Base-by-base conservation (phyloP, 2,329 filamentous ascomycete genomes). In the Fusarium newnesense region DNA sequence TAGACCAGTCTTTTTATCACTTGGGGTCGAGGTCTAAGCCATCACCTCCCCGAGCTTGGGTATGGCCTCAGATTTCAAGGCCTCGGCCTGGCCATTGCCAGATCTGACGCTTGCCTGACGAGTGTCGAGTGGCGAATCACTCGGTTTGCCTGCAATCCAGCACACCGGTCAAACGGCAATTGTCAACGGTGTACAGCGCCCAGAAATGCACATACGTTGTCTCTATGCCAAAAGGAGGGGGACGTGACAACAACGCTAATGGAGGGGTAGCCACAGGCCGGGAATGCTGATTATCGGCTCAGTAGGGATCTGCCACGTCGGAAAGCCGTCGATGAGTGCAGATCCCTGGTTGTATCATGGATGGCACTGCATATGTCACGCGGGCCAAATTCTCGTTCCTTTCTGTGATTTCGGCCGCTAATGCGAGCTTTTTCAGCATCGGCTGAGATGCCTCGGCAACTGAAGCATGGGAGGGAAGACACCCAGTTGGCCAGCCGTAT, bases 261-360 rank as follows among this genome's bases (percentile, higher is more conserved):
- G 43, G 42, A 58, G 56, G 30, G 54, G 40, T 49, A 36, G n/a
- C 40, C 13, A 11, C 24, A 58, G 40, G 36, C 54, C 24, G 18
- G 12, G 32, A 47, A 36, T 49, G 42, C 32, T 34, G 43, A 28
- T 15, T 58, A 54, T 50, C 56, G 56, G 32, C 13, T 59, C 56
- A 59, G 40, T 59, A 59, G 34, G 56, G 32, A 36, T 59, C 30
- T 50, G 56, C 56, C 56, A 50, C 56, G 56, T 59, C 34, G 32
- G 32, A 37, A 50, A 13, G 9, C 37, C 36, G 11, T 28, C 15
- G 37, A 44, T 19, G 37, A 44, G 28, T 49, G 40, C 30, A 37
- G 19, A 50, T 59, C 28, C 37, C 37, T 18, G 18, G 32, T 11
- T 26, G 46, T 49, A 16, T 7, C 18, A 28, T n/a, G 28, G 34